Percentiles rank a stretch among this genome's conserved stretches.
These are phyloP conservation scores for Canna indica DNA, from an alignment of 176 grass and related monocot genomes.

Conservation along the genomic window DNA sequence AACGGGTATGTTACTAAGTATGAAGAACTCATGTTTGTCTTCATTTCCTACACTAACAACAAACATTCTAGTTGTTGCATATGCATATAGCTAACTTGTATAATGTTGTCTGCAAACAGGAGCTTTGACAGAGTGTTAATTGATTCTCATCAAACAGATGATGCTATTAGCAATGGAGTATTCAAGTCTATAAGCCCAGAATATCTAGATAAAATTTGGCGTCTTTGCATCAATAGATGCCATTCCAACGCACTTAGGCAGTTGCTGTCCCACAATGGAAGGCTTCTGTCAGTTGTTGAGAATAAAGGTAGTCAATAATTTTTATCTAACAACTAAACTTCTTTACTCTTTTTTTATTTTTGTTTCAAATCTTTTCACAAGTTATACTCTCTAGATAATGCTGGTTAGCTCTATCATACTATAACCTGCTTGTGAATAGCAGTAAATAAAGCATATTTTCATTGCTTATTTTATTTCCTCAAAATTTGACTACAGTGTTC, in stretches of 20 bases:
- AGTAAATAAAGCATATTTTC: no score
- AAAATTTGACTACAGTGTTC: no score
- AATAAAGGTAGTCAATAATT: conserved; percentile 39
- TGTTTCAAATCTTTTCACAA: no score
- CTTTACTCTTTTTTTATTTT: not conserved
- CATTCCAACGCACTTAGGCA: conserved; percentile 68
- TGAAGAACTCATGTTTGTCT: conserved; percentile 28
- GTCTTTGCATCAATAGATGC: conserved; percentile 54
- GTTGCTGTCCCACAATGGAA: conserved; percentile 55
- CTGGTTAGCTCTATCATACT: no score
- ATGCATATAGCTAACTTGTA: conserved; percentile 9
- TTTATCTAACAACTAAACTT: not conserved
- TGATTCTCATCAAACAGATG: conserved; percentile 32
- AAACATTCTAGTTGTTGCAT: conserved; percentile 22
- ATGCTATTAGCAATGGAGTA: conserved; percentile 17
- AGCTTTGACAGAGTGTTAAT: conserved; percentile 33
- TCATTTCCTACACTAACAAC: conserved; percentile 35
- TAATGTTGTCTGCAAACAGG: conserved; percentile 22
- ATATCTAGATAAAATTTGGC: conserved; percentile 58
- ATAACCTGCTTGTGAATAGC: no score
- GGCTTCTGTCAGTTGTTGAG: conserved; percentile 49
- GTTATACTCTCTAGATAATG: no score
- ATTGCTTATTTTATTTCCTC: no score
- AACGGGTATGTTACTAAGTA: conserved; percentile 30
- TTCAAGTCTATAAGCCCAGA: conserved; percentile 29